Evolutionary conservation across 768 basidiomycete genomes (phyloP), one percentile per base, ranked within the genome.

Genomic region (Galerina sulciceps): DNA sequence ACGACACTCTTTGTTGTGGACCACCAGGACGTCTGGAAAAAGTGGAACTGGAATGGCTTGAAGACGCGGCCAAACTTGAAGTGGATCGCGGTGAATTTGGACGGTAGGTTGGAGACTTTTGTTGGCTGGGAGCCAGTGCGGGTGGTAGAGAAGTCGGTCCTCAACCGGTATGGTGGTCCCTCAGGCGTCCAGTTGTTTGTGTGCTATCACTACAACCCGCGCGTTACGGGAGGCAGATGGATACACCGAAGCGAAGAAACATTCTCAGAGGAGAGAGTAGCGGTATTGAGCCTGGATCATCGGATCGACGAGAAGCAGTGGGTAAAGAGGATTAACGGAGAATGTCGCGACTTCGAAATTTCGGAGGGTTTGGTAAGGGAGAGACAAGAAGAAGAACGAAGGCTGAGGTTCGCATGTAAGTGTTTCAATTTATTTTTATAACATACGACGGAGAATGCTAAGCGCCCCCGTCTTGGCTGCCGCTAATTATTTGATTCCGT

Each of bases 181-280:
- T 5, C 10, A 4, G 58, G 58, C 1, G 40, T 59, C 15, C 49
- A 49, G 9, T 22, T 57, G 40, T 63, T 58, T 47, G 36, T 59
- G 8, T 55, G 62, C 44, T 57, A 63, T 36, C 50, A 58, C 37
- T 48, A 43, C 17, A 43, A 56, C 23, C 23, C 11, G 38, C 10
- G 18, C 3, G 43, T 47, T 34, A 41, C 20, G 5, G 62, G 58
- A 10, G 56, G 57, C 15, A 14, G 56, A 35, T 61, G 60, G 60
- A 57, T 61, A 20, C 56, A 61, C n/a, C 55, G 56, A n/a, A 61
- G 46, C 37, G 41, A 57, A 23, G 47, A 57, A 10, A 61, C 55
- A 4, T 58, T 57, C 35, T 58, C 55, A 15, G 60, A 53, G 34
- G 60, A 61, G 47, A 36, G 60, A 13, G 42, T 61, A 17, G 60